Evolutionary conservation across 2,329 filamentous ascomycete species (phyloP), one percentile per base, ranked within the genome.

Genomic region (Ceratocystis eucalypticola): DNA sequence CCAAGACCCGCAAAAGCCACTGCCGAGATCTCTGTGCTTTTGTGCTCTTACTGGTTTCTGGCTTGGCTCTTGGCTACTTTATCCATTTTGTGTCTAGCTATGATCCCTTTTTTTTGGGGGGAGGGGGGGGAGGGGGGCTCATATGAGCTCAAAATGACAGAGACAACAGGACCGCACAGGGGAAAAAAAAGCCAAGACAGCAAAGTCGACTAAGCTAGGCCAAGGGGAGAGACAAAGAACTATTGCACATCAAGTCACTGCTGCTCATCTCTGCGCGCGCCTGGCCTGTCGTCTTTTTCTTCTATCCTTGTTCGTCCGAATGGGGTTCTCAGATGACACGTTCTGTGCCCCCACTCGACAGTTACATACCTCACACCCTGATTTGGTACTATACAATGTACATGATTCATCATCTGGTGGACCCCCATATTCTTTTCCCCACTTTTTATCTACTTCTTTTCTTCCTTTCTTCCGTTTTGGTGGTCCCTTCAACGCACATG

Each of bases 391-490:
- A 20, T 48, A 20, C n/a, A 46, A n/a, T 46, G 15, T 53, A 53
- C 48, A 28, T 25, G 20, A 17, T n/a, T 30, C 12, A 17, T 55
- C 12, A 55, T 33, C 28, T 59, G 22, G 53, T 59, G 53, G 53
- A 33, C 28, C 53, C 53, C 53, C 53, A 59, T 53, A 1, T 53
- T 59, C 28, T n/a, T 59, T 33, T 33, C 15, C 5, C 28, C 17
- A 12, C 12, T 48, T 46, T 46, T 48, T 50, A 48, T 62, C 62
- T 44, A 61, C 55, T 33, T 25, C 59, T 67, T 48, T 48, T 20
- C 65, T 61, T 69, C 55, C 64, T 67, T 30, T 68, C 62, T 64
- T 64, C 64, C 63, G 28, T 57, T 37, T 57, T 45, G 6, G 41
- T 59, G 62, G n/a, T 48, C 46, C 48, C 46, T 8, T 41, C 25